A percentile compares a stretch with the other conserved stretches of the same genome.
These are phyloP conservation scores for Aspergillus sp. DNA, from an alignment of 2,329 filamentous ascomycete genomes.

Conservation along the genomic window DNA sequence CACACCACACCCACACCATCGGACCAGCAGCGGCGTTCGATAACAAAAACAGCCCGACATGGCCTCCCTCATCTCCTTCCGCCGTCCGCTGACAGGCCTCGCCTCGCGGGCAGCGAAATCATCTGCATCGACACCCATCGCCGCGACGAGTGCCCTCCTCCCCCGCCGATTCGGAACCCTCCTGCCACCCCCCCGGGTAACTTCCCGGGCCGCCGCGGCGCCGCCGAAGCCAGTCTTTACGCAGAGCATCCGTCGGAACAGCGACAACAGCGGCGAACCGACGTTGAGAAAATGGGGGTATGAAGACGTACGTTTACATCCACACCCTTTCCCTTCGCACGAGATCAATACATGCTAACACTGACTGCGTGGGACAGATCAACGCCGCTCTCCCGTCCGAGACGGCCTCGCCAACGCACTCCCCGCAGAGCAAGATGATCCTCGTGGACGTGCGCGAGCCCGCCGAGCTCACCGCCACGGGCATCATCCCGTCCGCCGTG, in stretches of 20 bases:
- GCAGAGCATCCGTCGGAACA: conserved; percentile 2
- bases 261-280: neutral
- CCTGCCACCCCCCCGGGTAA: neutral
- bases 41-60: neutral
- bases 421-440: conserved; percentile 29
- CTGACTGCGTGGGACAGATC: conserved; percentile 26
- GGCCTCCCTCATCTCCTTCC: neutral
- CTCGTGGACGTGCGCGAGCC: conserved; percentile 50
- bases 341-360: conserved; percentile 1
- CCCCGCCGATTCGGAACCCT: neutral
- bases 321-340: neutral
- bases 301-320: conserved; percentile 30
- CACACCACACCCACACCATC: neutral
- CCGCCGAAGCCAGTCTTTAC: neutral
- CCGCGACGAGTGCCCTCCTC: neutral
- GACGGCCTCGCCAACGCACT: conserved; percentile 15
- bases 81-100: neutral
- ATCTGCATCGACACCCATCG: neutral
- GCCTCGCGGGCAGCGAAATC: neutral
- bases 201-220: neutral
- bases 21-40: neutral
- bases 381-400: conserved; percentile 30
- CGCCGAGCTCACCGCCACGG: conserved; percentile 41
- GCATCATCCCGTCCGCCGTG: conserved; percentile 71
- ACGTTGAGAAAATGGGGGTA: conserved; percentile 30